Evolutionary conservation across 2,329 filamentous ascomycete species (phyloP).

Genomic region (Herpotrichia juniperi): DNA sequence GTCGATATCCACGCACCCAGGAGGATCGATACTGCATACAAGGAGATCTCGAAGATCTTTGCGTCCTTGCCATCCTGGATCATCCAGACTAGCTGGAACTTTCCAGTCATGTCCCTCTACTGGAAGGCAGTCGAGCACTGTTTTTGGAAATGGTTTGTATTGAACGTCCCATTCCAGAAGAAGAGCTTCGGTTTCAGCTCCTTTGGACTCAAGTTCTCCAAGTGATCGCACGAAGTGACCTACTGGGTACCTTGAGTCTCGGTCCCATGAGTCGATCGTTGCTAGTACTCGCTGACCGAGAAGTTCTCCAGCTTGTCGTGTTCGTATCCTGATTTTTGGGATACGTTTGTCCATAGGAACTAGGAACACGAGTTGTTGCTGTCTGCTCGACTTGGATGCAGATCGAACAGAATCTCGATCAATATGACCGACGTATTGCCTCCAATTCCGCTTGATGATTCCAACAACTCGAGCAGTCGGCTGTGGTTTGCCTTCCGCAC

Average conservation of each 20-base stretch:
- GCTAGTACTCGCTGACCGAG: constrained; percentile 90
- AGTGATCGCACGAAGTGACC: constrained; percentile 94
- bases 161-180: constrained; percentile 96
- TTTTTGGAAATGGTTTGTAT: constrained; percentile 95
- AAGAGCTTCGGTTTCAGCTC: constrained; percentile 95
- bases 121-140: constrained; percentile 91
- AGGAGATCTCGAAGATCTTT: constrained; percentile 83
- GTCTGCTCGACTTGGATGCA: constrained; percentile 75
- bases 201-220: constrained; percentile 93
- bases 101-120: constrained; percentile 92
- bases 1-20: constrained; percentile 97
- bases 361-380: constrained; percentile 91
- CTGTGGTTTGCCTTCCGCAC: constrained; percentile 77
- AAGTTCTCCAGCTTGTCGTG: constrained; percentile 85
- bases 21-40: constrained; percentile 96
- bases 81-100: constrained; percentile 78
- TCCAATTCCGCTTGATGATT: constrained; percentile 93
- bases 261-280: constrained; percentile 93
- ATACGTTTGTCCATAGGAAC: constrained; percentile 98
- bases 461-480: constrained; percentile 93
- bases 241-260: constrained; percentile 88
- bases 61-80: constrained; percentile 86
- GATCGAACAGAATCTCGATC: constrained; percentile 83
- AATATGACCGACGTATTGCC: constrained; percentile 95
- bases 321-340: constrained; percentile 92